These are phyloP conservation scores for Backusella westeae DNA, from an alignment of 192 early-diverging fungal genomes.

Conservation along the genomic window DNA sequence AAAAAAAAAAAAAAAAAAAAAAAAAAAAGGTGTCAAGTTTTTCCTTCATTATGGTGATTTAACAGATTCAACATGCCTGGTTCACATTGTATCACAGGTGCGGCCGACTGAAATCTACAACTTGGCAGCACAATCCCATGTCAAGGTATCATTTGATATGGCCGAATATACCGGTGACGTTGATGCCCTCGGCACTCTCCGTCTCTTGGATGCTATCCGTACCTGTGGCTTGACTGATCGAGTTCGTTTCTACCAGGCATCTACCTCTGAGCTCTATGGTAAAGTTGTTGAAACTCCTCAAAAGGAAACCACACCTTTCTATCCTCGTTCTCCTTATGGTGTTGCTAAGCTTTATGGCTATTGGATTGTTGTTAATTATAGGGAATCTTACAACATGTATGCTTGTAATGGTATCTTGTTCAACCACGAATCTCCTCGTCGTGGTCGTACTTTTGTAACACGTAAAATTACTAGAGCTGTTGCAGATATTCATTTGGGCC, in stretches of 20 bases:
- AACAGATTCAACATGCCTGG: constrained; percentile 72
- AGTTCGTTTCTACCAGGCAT: constrained; percentile 63
- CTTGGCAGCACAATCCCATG: constrained; percentile 71
- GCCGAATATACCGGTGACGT: constrained; percentile 76
- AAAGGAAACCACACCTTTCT: constrained; percentile 76
- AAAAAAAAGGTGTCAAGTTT: constrained; percentile 55
- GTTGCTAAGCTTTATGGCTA: constrained; percentile 78
- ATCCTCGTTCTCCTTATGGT: constrained; percentile 77
- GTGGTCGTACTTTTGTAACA: constrained; percentile 73
- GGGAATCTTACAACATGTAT: constrained; percentile 74
- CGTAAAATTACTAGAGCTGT: constrained; percentile 75
- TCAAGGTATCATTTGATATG: constrained; percentile 68
- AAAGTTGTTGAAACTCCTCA: constrained; percentile 74
- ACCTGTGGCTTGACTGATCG: constrained; percentile 63
- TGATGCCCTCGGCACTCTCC: constrained; percentile 73
- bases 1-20: too few relatives aligned
- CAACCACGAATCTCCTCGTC: constrained; percentile 73
- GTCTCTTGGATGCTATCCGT: constrained; percentile 77
- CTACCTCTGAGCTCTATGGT: constrained; percentile 72
- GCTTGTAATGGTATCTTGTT: constrained; percentile 77
- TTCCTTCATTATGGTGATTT: constrained; percentile 76
- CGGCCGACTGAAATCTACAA: constrained; percentile 77
- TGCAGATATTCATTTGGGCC: constrained; percentile 65
- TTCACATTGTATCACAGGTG: constrained; percentile 67
- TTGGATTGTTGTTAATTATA: constrained; percentile 77